Base-by-base conservation (phyloP, 2,329 filamentous ascomycete genomes). In the Pseudocercospora fuligena region DNA sequence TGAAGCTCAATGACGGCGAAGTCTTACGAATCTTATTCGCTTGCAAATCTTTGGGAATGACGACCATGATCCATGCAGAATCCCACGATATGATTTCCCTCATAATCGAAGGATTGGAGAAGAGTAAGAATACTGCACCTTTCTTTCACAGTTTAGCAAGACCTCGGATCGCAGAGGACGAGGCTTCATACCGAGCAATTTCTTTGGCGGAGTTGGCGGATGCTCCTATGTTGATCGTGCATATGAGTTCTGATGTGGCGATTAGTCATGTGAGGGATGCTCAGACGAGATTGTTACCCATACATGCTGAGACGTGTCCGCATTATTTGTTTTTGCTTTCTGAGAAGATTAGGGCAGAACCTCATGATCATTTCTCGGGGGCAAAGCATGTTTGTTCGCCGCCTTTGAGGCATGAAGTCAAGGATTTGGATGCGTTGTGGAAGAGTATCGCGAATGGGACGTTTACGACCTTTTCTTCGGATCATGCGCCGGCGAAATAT, bases 141-240 rank as follows among this genome's bases (percentile, higher is more conserved):
- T 81, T 80, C 66, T 84, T 81, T 73, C 83, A 85, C 70, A 80
- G 81, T 2, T 78, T 82, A 2, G 81, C 82, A 6, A 76, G 82
- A 3, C 83, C 83, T 0, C 79, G 81, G 40, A 76, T 76, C 23
- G 81, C 82, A 25, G 80, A 86, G 79, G 76, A 79, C 65, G 83
- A 86, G 73, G 84, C 84, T 5, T 82, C 78, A 4, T 82, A 86
- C 72, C 81, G 85, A 6, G 83, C 82, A 53, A 86, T 87, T 64
- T 79, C 80, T 1, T 75, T 87, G 0, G 80, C 83, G 0, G 80
- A 83, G 66, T 75, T 87, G 8, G 81, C 82, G 3, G 81, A 86
- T 67, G 80, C 81, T 0, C 85, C 85, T 0, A 84, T 87, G 57
- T 73, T 87, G 43, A 80, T 87, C 33, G 85, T 87, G 46, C 85